Percentiles rank a stretch among this genome's conserved stretches.
These are phyloP conservation scores for Phoma sp. DNA, from an alignment of 2,329 filamentous ascomycete genomes.

Conservation along the genomic window DNA sequence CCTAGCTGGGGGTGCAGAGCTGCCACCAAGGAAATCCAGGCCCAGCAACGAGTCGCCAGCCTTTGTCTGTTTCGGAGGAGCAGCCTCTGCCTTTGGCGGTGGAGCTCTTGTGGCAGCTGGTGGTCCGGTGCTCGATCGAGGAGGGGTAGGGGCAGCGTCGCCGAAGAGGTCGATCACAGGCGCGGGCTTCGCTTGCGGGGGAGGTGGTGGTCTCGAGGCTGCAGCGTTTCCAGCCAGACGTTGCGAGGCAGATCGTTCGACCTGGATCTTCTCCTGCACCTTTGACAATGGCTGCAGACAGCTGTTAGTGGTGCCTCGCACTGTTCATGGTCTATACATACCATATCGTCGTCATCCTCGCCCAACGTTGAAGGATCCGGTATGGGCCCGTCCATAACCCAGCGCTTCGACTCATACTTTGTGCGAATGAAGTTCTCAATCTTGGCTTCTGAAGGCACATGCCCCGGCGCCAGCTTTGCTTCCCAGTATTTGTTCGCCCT, in stretches of 20 bases:
- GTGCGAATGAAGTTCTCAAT: conserved; percentile 99
- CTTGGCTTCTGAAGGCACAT: conserved; percentile 94
- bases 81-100: conserved; percentile 70
- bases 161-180: conserved; percentile 78
- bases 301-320: conserved; percentile 19
- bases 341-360: conserved; percentile 80
- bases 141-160: conserved; percentile 70
- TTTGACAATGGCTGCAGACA: conserved; percentile 65
- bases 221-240: conserved; percentile 51
- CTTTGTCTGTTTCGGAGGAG: conserved; percentile 68
- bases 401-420: conserved; percentile 98
- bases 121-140: conserved; percentile 77
- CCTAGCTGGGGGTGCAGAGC: conserved; percentile 72
- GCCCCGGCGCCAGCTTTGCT: conserved; percentile 86
- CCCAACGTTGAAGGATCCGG: conserved; percentile 91
- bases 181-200: conserved; percentile 49
- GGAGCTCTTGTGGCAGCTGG: conserved; percentile 60
- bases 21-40: conserved; percentile 82
- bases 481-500: conserved; percentile 99
- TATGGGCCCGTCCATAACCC: conserved; percentile 97
- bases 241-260: conserved; percentile 66
- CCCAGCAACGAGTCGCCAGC: conserved; percentile 86
- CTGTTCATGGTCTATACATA: conserved; percentile 57
- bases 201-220: conserved; percentile 36
- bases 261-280: conserved; percentile 74